Evolutionary conservation across 192 early-diverging fungal genomes (phyloP).

Genomic region (Coemansia sp.): DNA sequence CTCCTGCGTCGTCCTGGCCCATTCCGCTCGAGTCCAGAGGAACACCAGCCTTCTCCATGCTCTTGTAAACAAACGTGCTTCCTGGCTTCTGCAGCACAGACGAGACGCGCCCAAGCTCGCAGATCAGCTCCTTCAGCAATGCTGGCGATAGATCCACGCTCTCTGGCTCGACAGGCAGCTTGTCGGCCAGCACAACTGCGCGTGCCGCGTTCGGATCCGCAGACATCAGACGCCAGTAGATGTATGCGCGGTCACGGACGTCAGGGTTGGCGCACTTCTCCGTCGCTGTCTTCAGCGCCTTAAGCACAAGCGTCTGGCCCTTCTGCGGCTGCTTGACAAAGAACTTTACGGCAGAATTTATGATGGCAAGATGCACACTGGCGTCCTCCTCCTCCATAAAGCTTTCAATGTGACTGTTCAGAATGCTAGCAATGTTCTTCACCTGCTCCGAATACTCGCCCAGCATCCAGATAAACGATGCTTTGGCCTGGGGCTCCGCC

Average conservation of each 20-base stretch:
- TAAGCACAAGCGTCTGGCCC: constrained; percentile 85
- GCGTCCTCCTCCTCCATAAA: constrained; percentile 83
- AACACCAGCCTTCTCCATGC: constrained; percentile 38
- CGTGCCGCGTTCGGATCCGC: constrained; percentile 93
- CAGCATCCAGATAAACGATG: constrained; percentile 92
- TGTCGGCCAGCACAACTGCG: constrained; percentile 86
- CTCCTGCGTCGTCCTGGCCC: constrained; percentile 4
- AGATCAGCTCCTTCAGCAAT: constrained; percentile 84
- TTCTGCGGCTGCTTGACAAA: constrained; percentile 89
- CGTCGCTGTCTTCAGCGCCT: constrained; percentile 84
- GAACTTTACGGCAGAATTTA: constrained; percentile 90
- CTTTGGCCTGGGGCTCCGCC: constrained; percentile 90
- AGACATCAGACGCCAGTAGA: constrained; percentile 96
- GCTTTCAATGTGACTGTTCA: constrained; percentile 76
- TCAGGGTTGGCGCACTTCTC: constrained; percentile 91
- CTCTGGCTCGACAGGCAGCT: constrained; percentile 80
- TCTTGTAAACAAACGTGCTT: constrained; percentile 64
- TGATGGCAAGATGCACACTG: constrained; percentile 86
- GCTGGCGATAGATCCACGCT: constrained; percentile 63
- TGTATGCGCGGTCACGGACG: constrained; percentile 92
- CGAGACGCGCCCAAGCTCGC: constrained; percentile 83
- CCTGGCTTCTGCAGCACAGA: constrained; percentile 96
- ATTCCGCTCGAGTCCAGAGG: constrained; percentile 20
- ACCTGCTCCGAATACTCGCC: constrained; percentile 94
- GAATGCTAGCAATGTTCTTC: constrained; percentile 76